phyloP scores from a whole-genome alignment of 2,329 filamentous ascomycete species.

The Beauveria bassiana region DNA sequence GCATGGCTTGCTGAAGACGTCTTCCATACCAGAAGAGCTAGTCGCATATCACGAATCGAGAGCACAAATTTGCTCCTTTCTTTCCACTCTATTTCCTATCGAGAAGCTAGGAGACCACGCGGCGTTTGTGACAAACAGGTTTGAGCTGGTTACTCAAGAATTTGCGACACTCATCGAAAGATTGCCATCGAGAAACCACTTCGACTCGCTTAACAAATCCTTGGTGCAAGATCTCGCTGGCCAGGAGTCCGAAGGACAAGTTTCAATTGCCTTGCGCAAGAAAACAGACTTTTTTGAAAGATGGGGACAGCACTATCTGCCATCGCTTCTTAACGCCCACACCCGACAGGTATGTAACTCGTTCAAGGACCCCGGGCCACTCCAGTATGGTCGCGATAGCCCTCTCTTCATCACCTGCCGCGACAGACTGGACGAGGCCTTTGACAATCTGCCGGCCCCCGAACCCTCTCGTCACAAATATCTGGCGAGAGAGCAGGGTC shows the following conservation, averaged over 20 bases:
- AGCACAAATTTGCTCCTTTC: slow-evolving; percentile 40
- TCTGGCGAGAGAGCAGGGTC: neutral
- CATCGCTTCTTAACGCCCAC: slow-evolving; percentile 48
- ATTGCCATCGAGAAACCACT: slow-evolving; percentile 27
- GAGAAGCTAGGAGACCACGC: slow-evolving; percentile 29
- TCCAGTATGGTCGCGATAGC: slow-evolving; percentile 43
- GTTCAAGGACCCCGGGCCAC: slow-evolving; percentile 53
- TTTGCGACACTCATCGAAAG: slow-evolving; percentile 24
- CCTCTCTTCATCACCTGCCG: slow-evolving; percentile 45
- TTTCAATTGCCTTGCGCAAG: slow-evolving; percentile 37
- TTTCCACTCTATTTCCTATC: slow-evolving; percentile 37
- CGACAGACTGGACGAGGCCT: slow-evolving; percentile 39
- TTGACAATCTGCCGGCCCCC: slow-evolving; percentile 39
- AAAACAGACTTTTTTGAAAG: slow-evolving; percentile 28
- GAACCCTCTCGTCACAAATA: slow-evolving; percentile 23
- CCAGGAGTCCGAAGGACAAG: slow-evolving; percentile 38
- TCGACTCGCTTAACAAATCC: slow-evolving; percentile 34
- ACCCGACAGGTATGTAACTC: slow-evolving; percentile 50
- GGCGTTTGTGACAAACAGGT: neutral
- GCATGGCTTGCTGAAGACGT: neutral
- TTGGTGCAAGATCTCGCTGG: slow-evolving; percentile 43
- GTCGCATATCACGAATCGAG: slow-evolving; percentile 42
- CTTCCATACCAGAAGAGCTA: neutral
- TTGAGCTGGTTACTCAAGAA: slow-evolving; percentile 12
- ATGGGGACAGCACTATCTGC: slow-evolving; percentile 54